Conservation (phyloP, 805 yeast genomes). For the Candida tammaniensis region DNA sequence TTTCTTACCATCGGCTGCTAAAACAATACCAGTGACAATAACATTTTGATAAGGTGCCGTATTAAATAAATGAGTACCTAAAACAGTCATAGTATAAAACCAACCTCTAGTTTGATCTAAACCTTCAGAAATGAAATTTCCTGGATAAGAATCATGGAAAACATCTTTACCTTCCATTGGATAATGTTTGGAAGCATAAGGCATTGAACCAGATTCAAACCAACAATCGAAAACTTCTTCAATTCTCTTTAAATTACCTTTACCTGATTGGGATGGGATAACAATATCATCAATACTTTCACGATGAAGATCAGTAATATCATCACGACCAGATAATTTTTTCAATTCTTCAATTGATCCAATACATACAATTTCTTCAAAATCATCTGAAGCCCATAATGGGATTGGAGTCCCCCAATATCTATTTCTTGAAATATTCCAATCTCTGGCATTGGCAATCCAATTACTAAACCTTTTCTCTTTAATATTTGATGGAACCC, state of each 20-base stretch:
- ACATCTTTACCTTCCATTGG: conserved; percentile 84
- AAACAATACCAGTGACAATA: conserved; percentile 92
- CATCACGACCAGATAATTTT: conserved; percentile 75
- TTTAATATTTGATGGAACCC: conserved; percentile 92
- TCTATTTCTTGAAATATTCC: conserved; percentile 98
- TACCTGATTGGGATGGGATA: conserved; percentile 88
- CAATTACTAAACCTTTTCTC: conserved; percentile 96
- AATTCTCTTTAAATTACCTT: conserved; percentile 81
- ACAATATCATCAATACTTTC: conserved; percentile 88
- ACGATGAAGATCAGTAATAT: conserved; percentile 90
- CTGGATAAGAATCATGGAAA: conserved; percentile 82
- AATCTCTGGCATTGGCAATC: conserved; percentile 98
- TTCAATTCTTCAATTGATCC: conserved; percentile 88
- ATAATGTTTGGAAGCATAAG: conserved; percentile 93
- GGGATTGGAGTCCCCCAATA: conserved; percentile 99
- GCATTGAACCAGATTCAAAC: conserved; percentile 99
- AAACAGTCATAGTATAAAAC: conserved; percentile 94
- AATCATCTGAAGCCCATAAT: conserved; percentile 94
- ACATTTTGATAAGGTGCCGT: conserved; percentile 93
- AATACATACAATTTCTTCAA: conserved; percentile 86
- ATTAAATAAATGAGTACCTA: conserved; percentile 92
- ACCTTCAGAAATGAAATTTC: conserved; percentile 97
- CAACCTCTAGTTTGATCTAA: conserved; percentile 99
- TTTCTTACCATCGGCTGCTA: conserved; percentile 98
- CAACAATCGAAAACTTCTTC: conserved; percentile 99